phyloP scores from a whole-genome alignment of 331 rosid species.

The Rosa hybrid region DNA sequence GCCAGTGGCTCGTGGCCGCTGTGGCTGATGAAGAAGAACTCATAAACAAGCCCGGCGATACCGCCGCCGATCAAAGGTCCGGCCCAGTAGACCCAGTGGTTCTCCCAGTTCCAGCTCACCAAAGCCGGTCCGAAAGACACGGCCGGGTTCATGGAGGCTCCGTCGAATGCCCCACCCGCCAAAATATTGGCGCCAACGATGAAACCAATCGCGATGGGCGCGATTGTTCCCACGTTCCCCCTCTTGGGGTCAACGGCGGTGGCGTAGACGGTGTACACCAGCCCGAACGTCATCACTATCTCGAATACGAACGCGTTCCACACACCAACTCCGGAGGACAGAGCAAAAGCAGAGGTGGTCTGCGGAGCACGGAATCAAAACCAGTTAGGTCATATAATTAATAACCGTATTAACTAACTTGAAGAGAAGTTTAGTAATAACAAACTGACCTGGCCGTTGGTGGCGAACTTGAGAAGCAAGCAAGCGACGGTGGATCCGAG shows the following conservation, averaged over 20 bases:
- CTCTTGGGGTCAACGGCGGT: constrained; percentile 88
- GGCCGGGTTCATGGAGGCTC: constrained; percentile 97
- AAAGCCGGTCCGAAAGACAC: constrained; percentile 88
- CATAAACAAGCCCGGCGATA: constrained; percentile 70
- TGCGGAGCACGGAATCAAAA: constrained; percentile 35
- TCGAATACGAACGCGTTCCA: constrained; percentile 82
- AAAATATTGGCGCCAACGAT: constrained; percentile 91
- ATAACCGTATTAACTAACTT: background rate
- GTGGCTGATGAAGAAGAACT: constrained; percentile 55
- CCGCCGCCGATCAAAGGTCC: constrained; percentile 93
- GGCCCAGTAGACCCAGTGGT: constrained; percentile 94
- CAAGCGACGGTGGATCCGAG: constrained; percentile 77
- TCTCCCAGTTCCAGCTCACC: constrained; percentile 84
- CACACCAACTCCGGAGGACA: constrained; percentile 66
- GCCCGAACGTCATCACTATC: constrained; percentile 88
- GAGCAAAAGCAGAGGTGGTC: constrained; percentile 60
- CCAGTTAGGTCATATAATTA: background rate
- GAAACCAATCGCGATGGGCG: constrained; percentile 96
- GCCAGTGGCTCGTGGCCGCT: constrained; percentile 73
- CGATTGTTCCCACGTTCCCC: constrained; percentile 71
- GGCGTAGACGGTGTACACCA: constrained; percentile 95
- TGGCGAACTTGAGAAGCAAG: constrained; percentile 61
- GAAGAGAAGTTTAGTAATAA: background rate
- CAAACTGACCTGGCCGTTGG: constrained; percentile 56
- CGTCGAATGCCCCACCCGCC: constrained; percentile 83